Conservation (phyloP, 2,329 filamentous ascomycete genomes). For the Fusarium sp. region DNA sequence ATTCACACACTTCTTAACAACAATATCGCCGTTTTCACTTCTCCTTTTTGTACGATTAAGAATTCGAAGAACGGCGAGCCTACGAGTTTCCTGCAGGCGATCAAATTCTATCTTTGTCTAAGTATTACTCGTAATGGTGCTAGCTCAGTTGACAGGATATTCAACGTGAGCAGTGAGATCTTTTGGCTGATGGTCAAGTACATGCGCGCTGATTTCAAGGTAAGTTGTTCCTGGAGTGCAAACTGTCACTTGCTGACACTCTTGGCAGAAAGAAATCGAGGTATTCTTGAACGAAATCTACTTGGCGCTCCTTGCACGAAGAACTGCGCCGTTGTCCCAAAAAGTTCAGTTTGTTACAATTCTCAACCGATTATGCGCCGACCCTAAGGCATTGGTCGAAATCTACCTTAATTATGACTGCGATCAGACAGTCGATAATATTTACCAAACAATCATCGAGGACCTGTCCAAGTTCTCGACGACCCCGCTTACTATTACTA, state of each 20-base stretch:
- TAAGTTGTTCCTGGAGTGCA: conserved; percentile 50
- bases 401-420: conserved; percentile 99
- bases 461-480: conserved; percentile 90
- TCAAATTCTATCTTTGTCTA: conserved; percentile 96
- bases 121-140: conserved; percentile 95
- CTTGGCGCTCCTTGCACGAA: conserved; percentile 87
- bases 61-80: conserved; percentile 89
- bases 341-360: conserved; percentile 93
- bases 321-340: conserved; percentile 86
- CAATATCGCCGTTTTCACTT: conserved; percentile 89
- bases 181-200: conserved; percentile 98
- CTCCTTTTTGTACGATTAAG: conserved; percentile 89
- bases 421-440: conserved; percentile 94
- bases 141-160: conserved; percentile 90
- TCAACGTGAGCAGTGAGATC: conserved; percentile 95
- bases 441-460: conserved; percentile 95
- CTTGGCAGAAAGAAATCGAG: conserved; percentile 86
- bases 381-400: conserved; percentile 90
- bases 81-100: conserved; percentile 91
- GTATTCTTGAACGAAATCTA: conserved; percentile 99
- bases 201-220: conserved; percentile 93
- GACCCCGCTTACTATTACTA: conserved; percentile 77
- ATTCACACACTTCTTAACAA: conserved; percentile 97
- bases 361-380: conserved; percentile 83
- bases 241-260: conserved; percentile 41